Evolutionary conservation across 1,139 yeast genomes (phyloP).

Genomic region (Pichia sp.): DNA sequence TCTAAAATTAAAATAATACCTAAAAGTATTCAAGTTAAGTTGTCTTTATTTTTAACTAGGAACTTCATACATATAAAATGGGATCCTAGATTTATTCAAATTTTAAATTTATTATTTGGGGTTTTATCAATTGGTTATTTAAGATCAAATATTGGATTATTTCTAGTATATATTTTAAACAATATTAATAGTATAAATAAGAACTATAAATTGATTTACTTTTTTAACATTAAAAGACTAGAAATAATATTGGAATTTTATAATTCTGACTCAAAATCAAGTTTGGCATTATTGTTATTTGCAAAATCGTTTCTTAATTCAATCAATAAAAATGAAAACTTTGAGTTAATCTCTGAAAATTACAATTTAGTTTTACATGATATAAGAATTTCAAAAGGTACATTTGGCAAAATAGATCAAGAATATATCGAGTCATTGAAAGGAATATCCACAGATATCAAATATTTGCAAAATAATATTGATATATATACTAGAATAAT

Average conservation of each 20-base stretch:
- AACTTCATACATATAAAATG: conserved; percentile 21
- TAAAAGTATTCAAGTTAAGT: conserved; percentile 14
- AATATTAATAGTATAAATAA: conserved; percentile 18
- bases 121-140: conserved; percentile 25
- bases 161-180: conserved; percentile 19
- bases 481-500: neutral
- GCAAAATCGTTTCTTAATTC: conserved; percentile 13
- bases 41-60: conserved; percentile 17
- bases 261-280: conserved; percentile 15
- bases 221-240: conserved; percentile 21
- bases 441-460: neutral
- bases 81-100: conserved; percentile 15
- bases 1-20: conserved; percentile 13
- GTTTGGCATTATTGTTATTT: conserved; percentile 17
- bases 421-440: neutral
- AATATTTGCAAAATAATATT: neutral
- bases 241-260: conserved; percentile 20
- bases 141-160: conserved; percentile 15
- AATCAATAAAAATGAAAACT: conserved; percentile 7
- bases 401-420: conserved; percentile 16
- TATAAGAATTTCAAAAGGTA: conserved; percentile 9
- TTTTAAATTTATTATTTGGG: conserved; percentile 23
- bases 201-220: conserved; percentile 16
- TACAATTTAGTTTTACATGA: conserved; percentile 10
- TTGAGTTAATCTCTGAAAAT: conserved; percentile 18